Evolutionary conservation across 192 early-diverging fungal genomes (phyloP).

Genomic region (Coemansia sp.): DNA sequence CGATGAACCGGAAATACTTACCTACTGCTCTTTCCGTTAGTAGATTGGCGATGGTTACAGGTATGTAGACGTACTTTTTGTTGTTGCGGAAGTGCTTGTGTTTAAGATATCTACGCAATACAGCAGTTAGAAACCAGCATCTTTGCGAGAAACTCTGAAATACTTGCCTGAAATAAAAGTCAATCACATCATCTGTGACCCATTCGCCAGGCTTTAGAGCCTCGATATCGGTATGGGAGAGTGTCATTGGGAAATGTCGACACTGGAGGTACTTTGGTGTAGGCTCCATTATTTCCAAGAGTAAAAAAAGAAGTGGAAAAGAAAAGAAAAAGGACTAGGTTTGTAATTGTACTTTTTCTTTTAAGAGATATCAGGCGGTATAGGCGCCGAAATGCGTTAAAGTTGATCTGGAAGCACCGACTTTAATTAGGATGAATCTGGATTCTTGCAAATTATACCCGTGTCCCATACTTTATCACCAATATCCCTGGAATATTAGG

Average conservation of each 20-base stretch:
- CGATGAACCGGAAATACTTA: constrained; percentile 1
- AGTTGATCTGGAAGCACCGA: too few relatives aligned
- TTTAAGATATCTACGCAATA: constrained; percentile 31
- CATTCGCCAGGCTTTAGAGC: constrained; percentile 43
- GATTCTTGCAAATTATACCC: too few relatives aligned
- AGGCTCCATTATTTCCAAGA: not conserved
- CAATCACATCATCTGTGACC: constrained; percentile 50
- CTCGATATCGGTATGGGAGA: constrained; percentile 39
- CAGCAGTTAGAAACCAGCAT: not conserved
- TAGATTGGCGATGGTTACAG: constrained; percentile 39
- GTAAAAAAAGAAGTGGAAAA: constrained; percentile 1
- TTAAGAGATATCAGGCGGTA: too few relatives aligned
- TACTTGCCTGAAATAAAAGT: constrained; percentile 46
- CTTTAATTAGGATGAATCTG: too few relatives aligned
- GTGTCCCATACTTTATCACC: not conserved
- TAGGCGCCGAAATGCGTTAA: too few relatives aligned
- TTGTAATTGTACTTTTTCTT: not conserved
- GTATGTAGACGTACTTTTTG: constrained; percentile 47
- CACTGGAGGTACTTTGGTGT: constrained; percentile 14
- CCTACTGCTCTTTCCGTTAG: constrained; percentile 36
- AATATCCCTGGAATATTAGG: not conserved
- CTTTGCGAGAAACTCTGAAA: not conserved
- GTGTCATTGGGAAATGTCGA: constrained; percentile 36
- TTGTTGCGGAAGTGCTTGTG: constrained; percentile 40
- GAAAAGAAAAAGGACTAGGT: constrained; percentile 1